Percentiles rank a stretch among this genome's conserved stretches.
These are phyloP conservation scores for Penicillium diatomitis DNA, from an alignment of 495 filamentous ascomycete genomes.

Conservation along the genomic window DNA sequence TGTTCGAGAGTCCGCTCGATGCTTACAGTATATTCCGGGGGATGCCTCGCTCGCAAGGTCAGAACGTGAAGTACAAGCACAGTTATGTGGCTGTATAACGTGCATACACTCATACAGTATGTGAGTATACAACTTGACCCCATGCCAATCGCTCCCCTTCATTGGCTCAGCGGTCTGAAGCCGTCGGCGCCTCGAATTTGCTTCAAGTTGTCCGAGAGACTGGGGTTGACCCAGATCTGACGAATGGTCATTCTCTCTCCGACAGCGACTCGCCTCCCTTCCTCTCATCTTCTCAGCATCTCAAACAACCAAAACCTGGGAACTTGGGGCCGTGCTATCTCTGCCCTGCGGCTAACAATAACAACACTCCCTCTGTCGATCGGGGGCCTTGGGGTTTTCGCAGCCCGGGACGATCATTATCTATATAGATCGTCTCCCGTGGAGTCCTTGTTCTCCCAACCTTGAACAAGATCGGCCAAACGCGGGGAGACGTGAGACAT, in stretches of 20 bases:
- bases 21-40: too few species aligned
- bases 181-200: constrained; percentile 23
- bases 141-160: not conserved
- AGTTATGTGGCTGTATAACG: too few species aligned
- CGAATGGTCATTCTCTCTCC: constrained; percentile 15
- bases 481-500: constrained; percentile 20
- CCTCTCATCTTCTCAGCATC: constrained; percentile 6
- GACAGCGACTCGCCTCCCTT: constrained; percentile 3
- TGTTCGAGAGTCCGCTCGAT: too few species aligned
- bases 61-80: too few species aligned
- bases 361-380: too few species aligned
- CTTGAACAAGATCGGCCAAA: not conserved
- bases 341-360: not conserved
- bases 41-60: too few species aligned
- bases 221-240: constrained; percentile 6
- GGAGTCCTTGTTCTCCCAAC: too few species aligned
- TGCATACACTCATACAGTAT: too few species aligned
- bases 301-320: constrained; percentile 1
- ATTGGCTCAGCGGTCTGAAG: constrained; percentile 20
- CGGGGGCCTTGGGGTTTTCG: not conserved
- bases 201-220: constrained; percentile 12
- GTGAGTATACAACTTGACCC: too few species aligned
- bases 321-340: constrained; percentile 7
- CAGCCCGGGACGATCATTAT: not conserved
- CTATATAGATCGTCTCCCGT: constrained; percentile 2